Conservation (phyloP, 768 basidiomycete species). For the Pulveroboletus sp. region DNA sequence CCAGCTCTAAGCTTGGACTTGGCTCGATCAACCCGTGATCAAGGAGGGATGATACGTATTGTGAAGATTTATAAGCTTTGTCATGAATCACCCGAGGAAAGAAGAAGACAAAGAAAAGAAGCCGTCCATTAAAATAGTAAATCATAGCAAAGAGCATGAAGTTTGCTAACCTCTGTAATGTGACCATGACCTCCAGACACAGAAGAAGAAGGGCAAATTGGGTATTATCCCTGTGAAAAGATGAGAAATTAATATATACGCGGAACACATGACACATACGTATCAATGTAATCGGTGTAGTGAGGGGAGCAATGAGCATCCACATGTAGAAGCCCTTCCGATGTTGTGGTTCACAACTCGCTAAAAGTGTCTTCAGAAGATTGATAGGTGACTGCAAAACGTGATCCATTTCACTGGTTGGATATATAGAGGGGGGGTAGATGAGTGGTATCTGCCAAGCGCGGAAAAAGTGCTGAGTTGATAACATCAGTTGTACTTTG, state of each 20-base stretch:
- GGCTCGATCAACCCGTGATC: conserved; percentile 54
- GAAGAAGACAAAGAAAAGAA: conserved; percentile 1
- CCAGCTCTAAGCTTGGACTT: conserved; percentile 49
- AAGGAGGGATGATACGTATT: conserved; percentile 61
- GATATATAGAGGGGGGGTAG: conserved; percentile 50
- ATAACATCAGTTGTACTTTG: background rate
- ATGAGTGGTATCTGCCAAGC: conserved; percentile 52
- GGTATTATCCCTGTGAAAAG: conserved; percentile 66
- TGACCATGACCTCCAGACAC: conserved; percentile 80
- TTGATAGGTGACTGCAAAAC: conserved; percentile 31
- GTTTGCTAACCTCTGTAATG: conserved; percentile 63
- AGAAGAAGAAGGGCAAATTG: conserved; percentile 84
- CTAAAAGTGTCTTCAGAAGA: conserved; percentile 51
- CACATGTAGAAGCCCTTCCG: conserved; percentile 61
- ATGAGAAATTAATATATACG: background rate
- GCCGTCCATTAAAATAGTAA: background rate
- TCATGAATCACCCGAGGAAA: background rate
- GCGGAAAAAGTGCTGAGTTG: background rate
- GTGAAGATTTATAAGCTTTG: conserved; percentile 65
- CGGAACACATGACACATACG: conserved; percentile 44
- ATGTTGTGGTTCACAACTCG: conserved; percentile 58
- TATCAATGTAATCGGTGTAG: conserved; percentile 71
- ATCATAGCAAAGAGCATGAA: background rate
- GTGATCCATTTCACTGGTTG: conserved; percentile 27
- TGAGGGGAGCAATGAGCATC: conserved; percentile 65